Conservation (phyloP, 2,329 filamentous ascomycete genomes). For the Clarireedia monteithiana region DNA sequence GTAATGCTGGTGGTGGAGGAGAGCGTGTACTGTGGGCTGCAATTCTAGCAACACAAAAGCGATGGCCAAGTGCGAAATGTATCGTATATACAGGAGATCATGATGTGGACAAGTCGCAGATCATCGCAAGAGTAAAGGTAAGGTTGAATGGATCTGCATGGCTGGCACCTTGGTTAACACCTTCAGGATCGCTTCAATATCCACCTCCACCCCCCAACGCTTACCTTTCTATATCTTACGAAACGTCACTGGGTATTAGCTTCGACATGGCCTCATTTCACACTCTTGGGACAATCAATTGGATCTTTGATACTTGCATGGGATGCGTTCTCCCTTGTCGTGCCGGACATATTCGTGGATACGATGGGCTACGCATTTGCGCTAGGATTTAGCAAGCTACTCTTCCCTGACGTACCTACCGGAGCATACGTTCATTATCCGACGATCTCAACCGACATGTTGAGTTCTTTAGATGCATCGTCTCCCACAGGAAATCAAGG, state of each 20-base stretch:
- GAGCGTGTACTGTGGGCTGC: constrained; percentile 96
- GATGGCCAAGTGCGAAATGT: constrained; percentile 83
- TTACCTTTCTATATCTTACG: constrained; percentile 85
- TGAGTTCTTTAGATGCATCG: constrained; percentile 66
- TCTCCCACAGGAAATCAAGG: constrained; percentile 55
- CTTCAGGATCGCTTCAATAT: constrained; percentile 82
- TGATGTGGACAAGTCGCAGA: constrained; percentile 71
- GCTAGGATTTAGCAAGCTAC: constrained; percentile 69
- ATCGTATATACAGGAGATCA: constrained; percentile 95
- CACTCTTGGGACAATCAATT: constrained; percentile 85
- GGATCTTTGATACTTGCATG: constrained; percentile 82
- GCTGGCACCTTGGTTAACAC: constrained; percentile 3
- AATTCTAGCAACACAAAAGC: constrained; percentile 79
- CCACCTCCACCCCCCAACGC: constrained; percentile 69
- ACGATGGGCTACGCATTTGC: constrained; percentile 98
- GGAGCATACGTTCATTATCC: constrained; percentile 96
- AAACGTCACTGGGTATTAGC: constrained; percentile 81
- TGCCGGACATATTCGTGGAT: constrained; percentile 90
- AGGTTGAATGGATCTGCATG: neutral
- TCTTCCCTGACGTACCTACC: constrained; percentile 76
- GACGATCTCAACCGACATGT: constrained; percentile 97
- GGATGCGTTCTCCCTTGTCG: constrained; percentile 86
- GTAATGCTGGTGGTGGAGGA: constrained; percentile 91
- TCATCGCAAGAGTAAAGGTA: constrained; percentile 70
- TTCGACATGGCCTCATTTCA: constrained; percentile 85